A percentile compares a stretch with the other conserved stretches of the same genome.
Conservation (phyloP, 768 basidiomycete genomes). For the Boletus insuetus region DNA sequence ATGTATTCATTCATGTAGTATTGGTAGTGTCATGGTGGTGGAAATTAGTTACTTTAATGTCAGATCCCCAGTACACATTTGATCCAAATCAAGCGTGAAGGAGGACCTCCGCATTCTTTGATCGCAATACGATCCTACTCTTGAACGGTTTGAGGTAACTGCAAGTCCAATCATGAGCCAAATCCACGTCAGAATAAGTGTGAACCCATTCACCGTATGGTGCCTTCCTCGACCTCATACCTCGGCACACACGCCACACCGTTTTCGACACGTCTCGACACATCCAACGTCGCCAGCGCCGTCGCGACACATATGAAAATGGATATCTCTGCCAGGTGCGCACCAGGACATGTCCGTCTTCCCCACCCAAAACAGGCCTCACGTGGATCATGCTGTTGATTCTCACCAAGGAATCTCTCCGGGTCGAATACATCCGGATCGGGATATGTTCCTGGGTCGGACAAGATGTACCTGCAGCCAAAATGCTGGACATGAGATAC, state of each 20-base stretch:
- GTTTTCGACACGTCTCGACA: constrained; percentile 4
- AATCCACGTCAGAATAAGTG: background rate
- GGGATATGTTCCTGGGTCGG: constrained; percentile 7
- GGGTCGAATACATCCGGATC: constrained; percentile 12
- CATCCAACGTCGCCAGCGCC: constrained; percentile 9
- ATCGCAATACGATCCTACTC: constrained; percentile 4
- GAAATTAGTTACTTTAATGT: no score
- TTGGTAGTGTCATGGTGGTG: no score
- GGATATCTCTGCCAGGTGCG: constrained; percentile 1
- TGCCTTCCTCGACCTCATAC: constrained; percentile 1
- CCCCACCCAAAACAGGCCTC: constrained; percentile 18
- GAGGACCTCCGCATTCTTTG: constrained; percentile 2
- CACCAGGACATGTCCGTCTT: constrained; percentile 11
- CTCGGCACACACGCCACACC: background rate
- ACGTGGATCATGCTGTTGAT: constrained; percentile 8
- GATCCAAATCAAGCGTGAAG: background rate
- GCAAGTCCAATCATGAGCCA: background rate
- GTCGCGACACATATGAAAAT: constrained; percentile 10
- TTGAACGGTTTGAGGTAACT: constrained; percentile 15
- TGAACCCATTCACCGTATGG: background rate
- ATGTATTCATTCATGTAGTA: no score
- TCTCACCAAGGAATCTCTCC: constrained; percentile 10
- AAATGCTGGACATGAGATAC: background rate
- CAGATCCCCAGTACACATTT: no score
- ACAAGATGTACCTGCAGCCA: constrained; percentile 9